Evolutionary conservation across 208 protist species (phyloP).

Genomic region (Leishmania amazonensis): DNA sequence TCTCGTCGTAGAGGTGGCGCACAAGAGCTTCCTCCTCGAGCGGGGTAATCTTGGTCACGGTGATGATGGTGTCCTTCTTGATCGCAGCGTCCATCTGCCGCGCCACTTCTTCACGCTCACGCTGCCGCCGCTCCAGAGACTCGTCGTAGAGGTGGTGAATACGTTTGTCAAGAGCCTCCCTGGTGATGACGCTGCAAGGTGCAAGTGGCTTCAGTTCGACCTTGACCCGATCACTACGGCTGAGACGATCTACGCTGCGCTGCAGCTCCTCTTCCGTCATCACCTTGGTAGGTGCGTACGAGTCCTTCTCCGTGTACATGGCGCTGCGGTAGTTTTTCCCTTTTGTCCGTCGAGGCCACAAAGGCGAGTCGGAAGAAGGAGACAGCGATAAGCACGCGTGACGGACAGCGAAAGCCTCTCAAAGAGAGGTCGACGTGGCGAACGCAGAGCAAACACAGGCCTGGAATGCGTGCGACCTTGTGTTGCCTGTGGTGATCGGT

Average conservation of each 20-base stretch:
- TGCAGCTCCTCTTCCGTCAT: conserved; percentile 73
- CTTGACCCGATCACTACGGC: conserved; percentile 23
- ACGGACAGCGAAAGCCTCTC: background rate
- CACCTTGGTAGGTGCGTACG: conserved; percentile 16
- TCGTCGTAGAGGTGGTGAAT: conserved; percentile 88
- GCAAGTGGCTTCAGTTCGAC: conserved; percentile 53
- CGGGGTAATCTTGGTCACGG: conserved; percentile 28
- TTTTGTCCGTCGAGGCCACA: background rate
- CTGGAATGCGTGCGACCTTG: background rate
- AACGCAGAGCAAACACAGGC: background rate
- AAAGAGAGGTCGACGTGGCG: background rate
- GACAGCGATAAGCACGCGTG: background rate
- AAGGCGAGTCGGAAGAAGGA: background rate
- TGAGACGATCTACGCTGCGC: conserved; percentile 74
- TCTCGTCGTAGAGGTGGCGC: conserved; percentile 72
- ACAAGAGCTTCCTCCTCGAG: conserved; percentile 59
- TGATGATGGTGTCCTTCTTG: conserved; percentile 44
- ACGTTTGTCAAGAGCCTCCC: conserved; percentile 55
- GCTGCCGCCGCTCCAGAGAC: conserved; percentile 57
- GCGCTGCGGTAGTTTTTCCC: background rate
- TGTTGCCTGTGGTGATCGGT: background rate
- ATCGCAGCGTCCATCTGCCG: conserved; percentile 51
- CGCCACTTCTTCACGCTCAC: conserved; percentile 49
- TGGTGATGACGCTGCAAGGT: conserved; percentile 40
- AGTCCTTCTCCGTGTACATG: conserved; percentile 27